These are phyloP conservation scores for Annona cherimola DNA, from an alignment of 164 flowering plant genomes.

Conservation along the genomic window DNA sequence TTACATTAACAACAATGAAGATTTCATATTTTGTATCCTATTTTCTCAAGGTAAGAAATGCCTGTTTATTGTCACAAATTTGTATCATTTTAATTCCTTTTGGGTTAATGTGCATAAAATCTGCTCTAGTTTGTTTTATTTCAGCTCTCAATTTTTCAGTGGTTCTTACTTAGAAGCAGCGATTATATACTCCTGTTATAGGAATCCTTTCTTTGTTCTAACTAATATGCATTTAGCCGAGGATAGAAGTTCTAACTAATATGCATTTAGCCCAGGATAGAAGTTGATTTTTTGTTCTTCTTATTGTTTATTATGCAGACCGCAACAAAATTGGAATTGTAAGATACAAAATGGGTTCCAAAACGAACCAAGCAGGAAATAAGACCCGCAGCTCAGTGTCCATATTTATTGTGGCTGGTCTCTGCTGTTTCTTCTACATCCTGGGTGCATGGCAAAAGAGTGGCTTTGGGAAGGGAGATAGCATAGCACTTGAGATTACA, in stretches of 20 bases:
- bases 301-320: not conserved
- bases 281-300: not conserved
- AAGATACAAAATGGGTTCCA: slow-evolving; percentile 47
- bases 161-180: too few species aligned
- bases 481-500: slow-evolving; percentile 50
- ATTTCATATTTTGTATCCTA: too few species aligned
- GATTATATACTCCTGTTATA: too few species aligned
- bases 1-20: too few species aligned
- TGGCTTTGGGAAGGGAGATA: slow-evolving; percentile 89
- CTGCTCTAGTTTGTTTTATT: too few species aligned
- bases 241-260: not conserved
- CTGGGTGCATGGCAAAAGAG: slow-evolving; percentile 93
- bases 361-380: slow-evolving; percentile 36
- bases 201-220: not conserved
- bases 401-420: slow-evolving; percentile 57
- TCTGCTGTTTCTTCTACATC: slow-evolving; percentile 79
- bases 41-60: too few species aligned
- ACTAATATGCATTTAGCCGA: not conserved
- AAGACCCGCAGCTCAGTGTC: slow-evolving; percentile 56
- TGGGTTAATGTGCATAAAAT: too few species aligned
- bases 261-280: not conserved
- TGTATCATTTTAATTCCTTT: too few species aligned
- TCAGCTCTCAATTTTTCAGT: too few species aligned
- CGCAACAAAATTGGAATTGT: slow-evolving; percentile 11
- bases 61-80: too few species aligned